Evolutionary conservation across 1,139 yeast species (phyloP).

Genomic region (Tardiomyces blankii): DNA sequence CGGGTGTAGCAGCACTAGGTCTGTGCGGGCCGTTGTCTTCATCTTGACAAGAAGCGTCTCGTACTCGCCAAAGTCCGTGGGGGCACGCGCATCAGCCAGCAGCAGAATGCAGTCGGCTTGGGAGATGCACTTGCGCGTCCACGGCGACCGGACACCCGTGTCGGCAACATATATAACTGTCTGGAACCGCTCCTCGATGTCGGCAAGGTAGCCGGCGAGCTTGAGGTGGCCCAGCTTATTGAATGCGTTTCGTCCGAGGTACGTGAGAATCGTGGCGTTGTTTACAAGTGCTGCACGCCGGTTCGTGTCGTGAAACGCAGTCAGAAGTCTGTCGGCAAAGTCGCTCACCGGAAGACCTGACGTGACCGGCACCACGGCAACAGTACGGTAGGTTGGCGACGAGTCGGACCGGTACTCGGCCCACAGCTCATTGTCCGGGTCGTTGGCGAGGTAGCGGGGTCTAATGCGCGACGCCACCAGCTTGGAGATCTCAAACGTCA

Average conservation of each 20-base stretch:
- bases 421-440: slow-evolving; percentile 2
- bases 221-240: slow-evolving; percentile 78
- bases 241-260: slow-evolving; percentile 87
- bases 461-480: slow-evolving; percentile 68
- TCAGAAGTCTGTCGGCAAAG: slow-evolving; percentile 63
- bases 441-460: not conserved
- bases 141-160: slow-evolving; percentile 66
- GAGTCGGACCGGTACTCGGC: slow-evolving; percentile 3
- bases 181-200: slow-evolving; percentile 79
- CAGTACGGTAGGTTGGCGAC: slow-evolving; percentile 48
- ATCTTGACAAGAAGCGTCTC: slow-evolving; percentile 65
- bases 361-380: slow-evolving; percentile 73
- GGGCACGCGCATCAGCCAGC: slow-evolving; percentile 39
- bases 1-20: slow-evolving; percentile 72
- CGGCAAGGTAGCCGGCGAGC: slow-evolving; percentile 81
- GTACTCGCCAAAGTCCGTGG: slow-evolving; percentile 72
- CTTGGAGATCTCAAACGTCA: slow-evolving; percentile 82
- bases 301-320: slow-evolving; percentile 63
- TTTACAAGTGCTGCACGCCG: slow-evolving; percentile 67
- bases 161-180: slow-evolving; percentile 85
- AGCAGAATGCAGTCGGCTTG: slow-evolving; percentile 83
- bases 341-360: slow-evolving; percentile 74
- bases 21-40: slow-evolving; percentile 82
- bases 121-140: slow-evolving; percentile 89
- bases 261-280: slow-evolving; percentile 69